Base-by-base conservation (phyloP, 2,329 filamentous ascomycete species). In the Chrysoporthe cubensis region DNA sequence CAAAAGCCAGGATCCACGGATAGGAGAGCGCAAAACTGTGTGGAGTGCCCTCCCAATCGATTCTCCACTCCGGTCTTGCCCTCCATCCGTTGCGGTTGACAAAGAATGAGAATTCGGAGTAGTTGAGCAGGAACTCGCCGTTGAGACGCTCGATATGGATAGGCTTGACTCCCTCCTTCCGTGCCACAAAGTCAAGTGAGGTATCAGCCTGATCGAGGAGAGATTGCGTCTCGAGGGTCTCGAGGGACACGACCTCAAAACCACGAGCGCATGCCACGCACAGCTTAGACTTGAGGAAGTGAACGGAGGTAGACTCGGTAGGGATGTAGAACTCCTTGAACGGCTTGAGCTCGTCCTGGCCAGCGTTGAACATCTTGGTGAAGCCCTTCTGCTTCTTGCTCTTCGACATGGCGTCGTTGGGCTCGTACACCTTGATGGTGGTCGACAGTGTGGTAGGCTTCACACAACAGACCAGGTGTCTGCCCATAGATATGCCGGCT, bases 311-410 rank as follows among this genome's bases (percentile, higher is more conserved):
- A n/a, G 95, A 97, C 82, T 99, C 96, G 7, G 94, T 96, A 0
- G 96, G 96, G 70, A 99, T 97, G 80, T 99, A 99, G 76, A 97
- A 98, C 83, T 99, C 96, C 85, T 97, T 97, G 85, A 96, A 97
- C 14, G 95, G 93, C 80, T 96, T 96, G 71, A 99, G 87, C 73
- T 97, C 93, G 78, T 99, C 96, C 78, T 97, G 94, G 9, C 94
- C 93, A 63, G 84, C 90, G 70, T 93, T 93, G 81, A 99, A 95
- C 90, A 99, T 97, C 82, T 96, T 97, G 72, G 92, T 91, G 69
- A 99, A 90, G 21, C 96, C 95, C 75, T 94, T 96, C 77, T 97
- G 96, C 83, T 96, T 97, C 83, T 96, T 96, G 68, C 92, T 93
- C 82, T 94, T 96, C 65, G 91, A 91, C 85, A 97, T 91, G 70